Conservation (phyloP, 192 early-diverging fungal species). For the Lobosporangium transversale region DNA sequence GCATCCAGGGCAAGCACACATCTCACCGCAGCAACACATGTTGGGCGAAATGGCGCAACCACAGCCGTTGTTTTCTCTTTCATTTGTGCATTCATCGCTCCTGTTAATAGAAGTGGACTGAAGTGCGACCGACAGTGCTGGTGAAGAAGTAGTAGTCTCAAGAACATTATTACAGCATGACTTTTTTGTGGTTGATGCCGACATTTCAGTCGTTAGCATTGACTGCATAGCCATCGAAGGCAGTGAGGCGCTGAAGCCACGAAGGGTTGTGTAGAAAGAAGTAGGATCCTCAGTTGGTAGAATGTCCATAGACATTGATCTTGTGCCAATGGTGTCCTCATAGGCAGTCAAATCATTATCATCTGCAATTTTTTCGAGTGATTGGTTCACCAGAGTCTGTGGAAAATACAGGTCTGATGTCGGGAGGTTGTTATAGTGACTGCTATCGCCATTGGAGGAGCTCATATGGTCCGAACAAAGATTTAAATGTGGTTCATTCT, state of each 20-base stretch:
- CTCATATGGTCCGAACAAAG: constrained; percentile 39
- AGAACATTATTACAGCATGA: constrained; percentile 15
- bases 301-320: not conserved
- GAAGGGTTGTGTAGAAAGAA: not conserved
- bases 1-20: constrained; percentile 47
- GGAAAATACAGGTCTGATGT: constrained; percentile 12
- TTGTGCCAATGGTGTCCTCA: not conserved
- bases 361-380: not conserved
- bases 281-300: too few species aligned
- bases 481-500: constrained; percentile 8
- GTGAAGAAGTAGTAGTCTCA: not conserved
- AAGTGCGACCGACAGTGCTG: not conserved
- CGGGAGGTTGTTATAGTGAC: constrained; percentile 20
- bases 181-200: not conserved
- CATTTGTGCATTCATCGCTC: not conserved
- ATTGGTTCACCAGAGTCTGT: constrained; percentile 9
- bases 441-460: constrained; percentile 39
- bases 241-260: not conserved
- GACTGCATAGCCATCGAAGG: not conserved
- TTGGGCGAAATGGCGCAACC: constrained; percentile 42
- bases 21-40: constrained; percentile 51
- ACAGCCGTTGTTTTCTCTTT: constrained; percentile 8
- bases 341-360: too few species aligned
- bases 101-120: not conserved
- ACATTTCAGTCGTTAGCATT: not conserved